Conservation (phyloP, 2,329 filamentous ascomycete species). For the Ustulina deusta region DNA sequence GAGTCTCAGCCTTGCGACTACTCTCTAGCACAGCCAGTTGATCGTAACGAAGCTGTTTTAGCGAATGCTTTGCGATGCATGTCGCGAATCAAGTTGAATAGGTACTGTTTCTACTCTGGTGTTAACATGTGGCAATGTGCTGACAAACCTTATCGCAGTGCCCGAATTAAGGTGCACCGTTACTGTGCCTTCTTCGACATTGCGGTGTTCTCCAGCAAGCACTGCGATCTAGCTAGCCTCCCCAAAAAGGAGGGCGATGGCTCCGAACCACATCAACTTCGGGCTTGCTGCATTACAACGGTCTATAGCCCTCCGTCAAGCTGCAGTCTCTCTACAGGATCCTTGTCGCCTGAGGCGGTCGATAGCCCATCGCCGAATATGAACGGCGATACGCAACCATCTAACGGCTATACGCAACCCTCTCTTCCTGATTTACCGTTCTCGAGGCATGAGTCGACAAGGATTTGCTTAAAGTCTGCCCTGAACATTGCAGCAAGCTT, state of each 20-base stretch:
- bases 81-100: conserved; percentile 63
- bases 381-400: conserved; percentile 28
- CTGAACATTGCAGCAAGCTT: conserved; percentile 62
- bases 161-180: conserved; percentile 64
- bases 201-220: conserved; percentile 61
- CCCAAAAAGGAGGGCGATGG: conserved; percentile 43
- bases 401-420: conserved; percentile 28
- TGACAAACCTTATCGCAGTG: conserved; percentile 51
- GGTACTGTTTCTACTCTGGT: conserved; percentile 46
- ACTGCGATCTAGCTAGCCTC: conserved; percentile 60
- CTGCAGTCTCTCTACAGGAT: conserved; percentile 44
- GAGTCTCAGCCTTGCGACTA: conserved; percentile 54
- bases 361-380: conserved; percentile 45
- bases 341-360: conserved; percentile 48
- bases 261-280: conserved; percentile 51
- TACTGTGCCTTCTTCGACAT: conserved; percentile 64
- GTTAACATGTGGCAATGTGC: neutral
- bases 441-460: conserved; percentile 60
- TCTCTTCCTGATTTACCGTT: conserved; percentile 55
- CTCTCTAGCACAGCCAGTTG: conserved; percentile 52
- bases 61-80: conserved; percentile 60
- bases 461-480: conserved; percentile 62
- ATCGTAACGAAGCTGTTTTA: conserved; percentile 56
- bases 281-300: conserved; percentile 53
- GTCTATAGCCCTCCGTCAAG: conserved; percentile 44